These are phyloP conservation scores for Backusella tuberculispora DNA, from an alignment of 192 early-diverging fungal species.

Conservation along the genomic window DNA sequence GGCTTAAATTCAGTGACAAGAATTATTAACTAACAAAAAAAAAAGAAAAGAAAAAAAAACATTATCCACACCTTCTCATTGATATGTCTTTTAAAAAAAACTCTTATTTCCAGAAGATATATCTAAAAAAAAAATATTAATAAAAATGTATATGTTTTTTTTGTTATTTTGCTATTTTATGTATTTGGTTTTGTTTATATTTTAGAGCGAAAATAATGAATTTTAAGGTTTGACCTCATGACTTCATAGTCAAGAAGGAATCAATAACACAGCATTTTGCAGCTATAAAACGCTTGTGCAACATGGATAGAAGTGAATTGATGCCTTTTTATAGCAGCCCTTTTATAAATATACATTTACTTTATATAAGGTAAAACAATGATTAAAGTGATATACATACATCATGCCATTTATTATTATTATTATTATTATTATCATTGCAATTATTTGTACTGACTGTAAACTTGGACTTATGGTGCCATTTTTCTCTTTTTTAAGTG, in stretches of 20 bases:
- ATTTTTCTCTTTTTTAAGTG: no score
- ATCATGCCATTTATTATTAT: no score
- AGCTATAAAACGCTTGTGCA: background rate
- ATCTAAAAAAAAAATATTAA: background rate
- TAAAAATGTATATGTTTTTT: background rate
- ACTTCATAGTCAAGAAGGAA: background rate
- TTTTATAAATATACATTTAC: no score
- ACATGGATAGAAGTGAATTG: no score
- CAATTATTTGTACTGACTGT: no score
- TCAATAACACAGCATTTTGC: background rate
- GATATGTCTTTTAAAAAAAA: background rate
- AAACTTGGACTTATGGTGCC: no score
- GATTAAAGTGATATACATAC: no score
- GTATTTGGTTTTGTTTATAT: background rate
- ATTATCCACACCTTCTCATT: background rate
- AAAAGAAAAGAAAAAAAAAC: background rate
- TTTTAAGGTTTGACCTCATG: conserved; percentile 1
- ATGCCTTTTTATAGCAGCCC: no score
- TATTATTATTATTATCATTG: no score
- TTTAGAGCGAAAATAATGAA: background rate
- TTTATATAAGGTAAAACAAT: no score
- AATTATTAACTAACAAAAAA: background rate
- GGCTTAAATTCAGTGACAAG: background rate
- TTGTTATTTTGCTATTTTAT: background rate
- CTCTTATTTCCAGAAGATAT: background rate